Base-by-base conservation (phyloP, 805 yeast species). In the Hyphopichia homilentoma region DNA sequence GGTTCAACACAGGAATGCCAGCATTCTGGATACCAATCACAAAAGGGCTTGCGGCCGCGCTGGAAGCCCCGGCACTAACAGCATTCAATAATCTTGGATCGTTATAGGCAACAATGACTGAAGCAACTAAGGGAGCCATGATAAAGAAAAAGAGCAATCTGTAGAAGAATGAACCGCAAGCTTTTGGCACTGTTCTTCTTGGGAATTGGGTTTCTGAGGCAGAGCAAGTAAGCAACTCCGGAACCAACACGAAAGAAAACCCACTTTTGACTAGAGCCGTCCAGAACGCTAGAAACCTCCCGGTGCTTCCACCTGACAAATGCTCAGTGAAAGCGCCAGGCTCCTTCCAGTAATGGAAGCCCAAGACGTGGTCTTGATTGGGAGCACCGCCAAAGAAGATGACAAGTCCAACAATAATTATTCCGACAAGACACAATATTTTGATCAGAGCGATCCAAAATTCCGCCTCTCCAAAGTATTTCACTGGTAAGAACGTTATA, bases 181-280 rank as follows among this genome's bases (percentile, higher is more conserved):
- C 18, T 12, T 5, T 30, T 35, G 50, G 54, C 32, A 63, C 52
- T 22, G 57, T 57, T 18, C 51, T 41, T 29, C 68, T 47, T 19
- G 70, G 67, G 24, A 53, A 52, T 15, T 51, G 39, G 24, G 58
- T 48, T 41, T 64, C 70, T 21, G 38, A 59, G 48, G 81, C 84
- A 1, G 96, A 94, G 13, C 88, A 79, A 5, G 85, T 77, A 30
- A 81, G 67, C 45, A 80, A 63, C 59, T 80, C 86, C 12, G 84
- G 84, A 16, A 80, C 59, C 30, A 77, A 65, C 40, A 79, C 73
- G 49, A 78, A 79, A 4, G 84, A 75, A 44, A 78, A 80, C 11
- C 79, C 85, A 25, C 82, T 77, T 47, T 75, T 77, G 42, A 79
- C 72, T n/a, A 70, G 46, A 21, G 50, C 46, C 25, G 43, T 48